phyloP scores from a whole-genome alignment of 768 basidiomycete genomes.

The Psilocybe azurescens region DNA sequence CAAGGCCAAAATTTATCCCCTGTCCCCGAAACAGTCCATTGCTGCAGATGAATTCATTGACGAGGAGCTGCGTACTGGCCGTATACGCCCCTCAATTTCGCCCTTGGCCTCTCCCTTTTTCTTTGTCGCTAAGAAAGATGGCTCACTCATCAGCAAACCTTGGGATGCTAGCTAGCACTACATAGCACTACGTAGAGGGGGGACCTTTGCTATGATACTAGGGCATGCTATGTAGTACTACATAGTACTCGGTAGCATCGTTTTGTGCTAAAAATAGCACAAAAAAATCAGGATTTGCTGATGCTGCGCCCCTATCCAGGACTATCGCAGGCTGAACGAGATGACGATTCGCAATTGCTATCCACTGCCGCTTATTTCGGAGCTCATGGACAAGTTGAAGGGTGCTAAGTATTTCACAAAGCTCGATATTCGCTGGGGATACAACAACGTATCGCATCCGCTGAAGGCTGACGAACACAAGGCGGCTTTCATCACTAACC shows the following conservation, averaged over 20 bases:
- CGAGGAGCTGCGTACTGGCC: slow-evolving; percentile 1
- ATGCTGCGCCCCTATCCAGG: no score
- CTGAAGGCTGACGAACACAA: slow-evolving; percentile 41
- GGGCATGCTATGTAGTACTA: slow-evolving; percentile 36
- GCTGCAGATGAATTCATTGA: slow-evolving; percentile 3
- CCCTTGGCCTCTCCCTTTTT: slow-evolving; percentile 8
- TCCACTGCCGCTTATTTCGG: slow-evolving; percentile 28
- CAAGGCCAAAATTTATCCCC: no score
- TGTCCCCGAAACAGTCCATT: neutral
- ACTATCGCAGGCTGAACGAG: no score
- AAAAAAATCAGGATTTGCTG: no score
- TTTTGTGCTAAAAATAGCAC: no score
- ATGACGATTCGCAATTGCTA: slow-evolving; percentile 34
- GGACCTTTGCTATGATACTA: no score
- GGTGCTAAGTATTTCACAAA: slow-evolving; percentile 34
- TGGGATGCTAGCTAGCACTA: no score
- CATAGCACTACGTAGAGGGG: no score
- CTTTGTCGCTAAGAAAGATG: slow-evolving; percentile 14
- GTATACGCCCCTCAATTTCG: slow-evolving; percentile 2
- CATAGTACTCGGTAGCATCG: slow-evolving; percentile 30
- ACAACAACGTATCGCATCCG: slow-evolving; percentile 41
- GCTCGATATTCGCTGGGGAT: slow-evolving; percentile 45
- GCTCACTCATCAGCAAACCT: slow-evolving; percentile 13
- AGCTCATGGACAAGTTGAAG: slow-evolving; percentile 30
- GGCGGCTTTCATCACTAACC: slow-evolving; percentile 19